Conservation (phyloP, 805 yeast genomes). For the Priceomyces melissophilus region DNA sequence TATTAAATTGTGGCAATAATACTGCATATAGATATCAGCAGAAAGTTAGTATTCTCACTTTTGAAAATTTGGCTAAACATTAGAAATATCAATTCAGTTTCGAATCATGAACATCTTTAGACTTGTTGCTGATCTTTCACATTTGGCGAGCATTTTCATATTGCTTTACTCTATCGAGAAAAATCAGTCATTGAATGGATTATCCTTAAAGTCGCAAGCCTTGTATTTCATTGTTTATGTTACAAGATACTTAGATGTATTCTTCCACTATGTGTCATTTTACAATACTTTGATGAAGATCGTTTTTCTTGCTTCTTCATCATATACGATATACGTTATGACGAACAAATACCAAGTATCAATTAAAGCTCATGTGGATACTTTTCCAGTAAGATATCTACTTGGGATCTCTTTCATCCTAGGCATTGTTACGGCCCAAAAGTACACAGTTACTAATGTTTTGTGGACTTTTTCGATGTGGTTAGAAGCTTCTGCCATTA, state of each 20-base stretch:
- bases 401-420: slow-evolving; percentile 56
- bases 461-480: slow-evolving; percentile 89
- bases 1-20: not conserved
- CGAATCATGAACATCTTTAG: slow-evolving; percentile 40
- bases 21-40: not conserved
- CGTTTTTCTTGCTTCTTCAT: slow-evolving; percentile 71
- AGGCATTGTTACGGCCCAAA: slow-evolving; percentile 61
- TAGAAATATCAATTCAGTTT: not conserved
- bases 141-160: slow-evolving; percentile 73
- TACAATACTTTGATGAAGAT: slow-evolving; percentile 83
- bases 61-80: no score
- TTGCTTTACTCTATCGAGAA: slow-evolving; percentile 66
- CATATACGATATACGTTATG: slow-evolving; percentile 74
- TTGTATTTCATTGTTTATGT: slow-evolving; percentile 53
- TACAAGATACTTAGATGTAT: slow-evolving; percentile 38
- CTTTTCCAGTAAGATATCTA: slow-evolving; percentile 72
- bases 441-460: slow-evolving; percentile 59
- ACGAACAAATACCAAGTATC: slow-evolving; percentile 54
- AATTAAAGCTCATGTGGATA: slow-evolving; percentile 60
- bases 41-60: no score
- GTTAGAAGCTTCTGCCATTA: slow-evolving; percentile 88
- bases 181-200: slow-evolving; percentile 70
- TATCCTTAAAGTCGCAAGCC: slow-evolving; percentile 84
- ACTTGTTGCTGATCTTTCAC: slow-evolving; percentile 71
- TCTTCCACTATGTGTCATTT: slow-evolving; percentile 55